Percentiles rank a stretch among this genome's conserved stretches.
These are phyloP conservation scores for Populus trichocarpa DNA, from an alignment of 441 rosid species.

Conservation along the genomic window DNA sequence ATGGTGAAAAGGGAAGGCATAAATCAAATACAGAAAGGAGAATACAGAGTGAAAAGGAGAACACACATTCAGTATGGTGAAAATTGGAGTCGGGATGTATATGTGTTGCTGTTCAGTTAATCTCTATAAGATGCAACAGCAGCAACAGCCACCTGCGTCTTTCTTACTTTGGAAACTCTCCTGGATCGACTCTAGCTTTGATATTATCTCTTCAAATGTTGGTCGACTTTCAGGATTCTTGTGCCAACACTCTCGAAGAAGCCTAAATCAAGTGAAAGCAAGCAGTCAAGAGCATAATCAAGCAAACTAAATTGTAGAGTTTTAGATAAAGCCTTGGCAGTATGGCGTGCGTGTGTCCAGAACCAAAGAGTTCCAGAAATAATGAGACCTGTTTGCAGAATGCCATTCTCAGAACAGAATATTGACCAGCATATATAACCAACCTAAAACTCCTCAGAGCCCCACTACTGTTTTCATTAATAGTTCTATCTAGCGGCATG, in stretches of 20 bases:
- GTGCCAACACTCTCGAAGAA: constrained; percentile 66
- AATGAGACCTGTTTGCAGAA: neutral
- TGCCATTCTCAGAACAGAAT: no score
- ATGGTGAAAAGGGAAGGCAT: neutral
- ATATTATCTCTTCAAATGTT: constrained; percentile 55
- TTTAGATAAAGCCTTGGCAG: neutral
- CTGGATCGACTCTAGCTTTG: constrained; percentile 44
- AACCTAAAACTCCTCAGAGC: neutral
- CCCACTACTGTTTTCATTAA: neutral
- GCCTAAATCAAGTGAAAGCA: constrained; percentile 26
- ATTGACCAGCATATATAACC: neutral
- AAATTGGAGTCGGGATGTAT: neutral
- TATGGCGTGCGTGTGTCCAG: neutral
- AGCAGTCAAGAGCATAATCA: neutral
- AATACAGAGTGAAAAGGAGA: neutral
- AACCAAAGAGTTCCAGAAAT: no score
- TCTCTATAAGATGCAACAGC: constrained; percentile 34
- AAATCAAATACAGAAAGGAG: neutral
- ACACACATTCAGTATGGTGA: neutral
- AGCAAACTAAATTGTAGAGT: neutral
- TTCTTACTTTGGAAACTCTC: constrained; percentile 19
- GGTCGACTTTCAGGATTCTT: constrained; percentile 61
- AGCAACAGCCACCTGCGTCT: constrained; percentile 11
- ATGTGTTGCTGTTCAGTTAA: neutral
- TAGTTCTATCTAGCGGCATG: neutral